Base-by-base conservation (phyloP, 208 protist species). In the Strigomonas oncopelti region DNA sequence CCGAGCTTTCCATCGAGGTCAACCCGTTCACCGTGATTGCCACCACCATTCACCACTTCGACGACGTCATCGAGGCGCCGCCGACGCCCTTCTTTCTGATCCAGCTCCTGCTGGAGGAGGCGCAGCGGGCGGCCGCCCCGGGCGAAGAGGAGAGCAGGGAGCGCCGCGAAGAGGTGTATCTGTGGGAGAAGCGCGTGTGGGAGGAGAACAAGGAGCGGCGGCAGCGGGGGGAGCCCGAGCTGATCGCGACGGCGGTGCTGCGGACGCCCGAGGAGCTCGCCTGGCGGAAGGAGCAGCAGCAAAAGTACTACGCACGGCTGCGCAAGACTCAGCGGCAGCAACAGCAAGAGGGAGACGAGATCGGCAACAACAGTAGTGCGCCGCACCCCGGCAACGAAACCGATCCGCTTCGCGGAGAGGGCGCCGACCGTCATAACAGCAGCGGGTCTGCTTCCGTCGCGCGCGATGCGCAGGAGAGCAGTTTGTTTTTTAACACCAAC, bases 11-110 rank as follows among this genome's bases (percentile, higher is more conserved):
- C 52, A 22, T 42, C 2, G 51, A 77, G 25, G 72, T 74, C 68
- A 82, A 78, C 72, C 77, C 77, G 1, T 78, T 82, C 57, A 78
- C 68, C 14, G 67, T 73, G 51, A 68, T 72, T 22, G 77, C 59
- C 0, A 65, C 71, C 1, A 55, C 62, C 34, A 52, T 69, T 25
- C 55, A 72, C 60, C 61, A 72, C 38, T 69, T 71, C 54, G 65
- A 78, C 31, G 70, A 69, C 55, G 61, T 82, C 16, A 72, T 82
- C 66, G 65, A 58, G 53, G 77, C 67, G 25, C 68, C 77, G 28
- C 18, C 48, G 9, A 61, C 60, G 32, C 64, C 69, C 3, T 46
- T 29, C 18, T n/a, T 61, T 29, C 52, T 72, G 22, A n/a, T 82
- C 59, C 53, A 67, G 56, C 65, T 82, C 29, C 72, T 82, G 24